Evolutionary conservation across 116 monocot species (phyloP).

Genomic region (Zostera marina): DNA sequence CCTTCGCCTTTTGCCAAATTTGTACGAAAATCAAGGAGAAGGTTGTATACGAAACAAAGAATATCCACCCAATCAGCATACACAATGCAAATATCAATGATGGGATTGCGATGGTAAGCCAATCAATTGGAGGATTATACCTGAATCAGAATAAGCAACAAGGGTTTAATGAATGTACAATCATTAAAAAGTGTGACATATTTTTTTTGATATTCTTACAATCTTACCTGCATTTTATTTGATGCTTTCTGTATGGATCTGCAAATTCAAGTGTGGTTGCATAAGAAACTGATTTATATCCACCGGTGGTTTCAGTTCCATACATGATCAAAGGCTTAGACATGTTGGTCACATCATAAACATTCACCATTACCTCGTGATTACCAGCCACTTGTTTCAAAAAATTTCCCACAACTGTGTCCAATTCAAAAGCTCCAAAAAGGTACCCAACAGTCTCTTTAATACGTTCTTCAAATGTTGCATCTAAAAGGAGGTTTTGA

Average conservation of each 20-base stretch:
- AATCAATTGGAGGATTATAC: constrained; percentile 48
- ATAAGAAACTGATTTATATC: constrained; percentile 37
- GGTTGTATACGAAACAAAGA: constrained; percentile 70
- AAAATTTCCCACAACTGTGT: constrained; percentile 86
- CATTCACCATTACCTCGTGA: constrained; percentile 83
- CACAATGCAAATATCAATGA: constrained; percentile 66
- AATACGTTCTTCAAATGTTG: constrained; percentile 41
- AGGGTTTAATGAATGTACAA: neutral
- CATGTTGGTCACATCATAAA: constrained; percentile 81
- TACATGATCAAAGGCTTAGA: constrained; percentile 88
- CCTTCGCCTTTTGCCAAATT: constrained; percentile 83
- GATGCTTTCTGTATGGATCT: constrained; percentile 86
- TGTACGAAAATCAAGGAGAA: constrained; percentile 66
- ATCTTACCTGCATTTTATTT: constrained; percentile 77
- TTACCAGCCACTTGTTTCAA: constrained; percentile 82
- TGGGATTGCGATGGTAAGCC: constrained; percentile 62
- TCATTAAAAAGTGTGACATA: neutral
- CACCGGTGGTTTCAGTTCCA: constrained; percentile 48
- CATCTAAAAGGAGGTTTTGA: constrained; percentile 58
- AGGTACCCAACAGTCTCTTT: constrained; percentile 80
- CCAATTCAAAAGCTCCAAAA: constrained; percentile 95
- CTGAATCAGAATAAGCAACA: constrained; percentile 37
- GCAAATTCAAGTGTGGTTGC: constrained; percentile 83
- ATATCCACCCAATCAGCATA: constrained; percentile 68
- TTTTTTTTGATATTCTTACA: constrained; percentile 16